Percentiles rank a stretch among this genome's conserved stretches.
Conservation (phyloP, 208 protist species). For the Trypanosoma scelopori region DNA sequence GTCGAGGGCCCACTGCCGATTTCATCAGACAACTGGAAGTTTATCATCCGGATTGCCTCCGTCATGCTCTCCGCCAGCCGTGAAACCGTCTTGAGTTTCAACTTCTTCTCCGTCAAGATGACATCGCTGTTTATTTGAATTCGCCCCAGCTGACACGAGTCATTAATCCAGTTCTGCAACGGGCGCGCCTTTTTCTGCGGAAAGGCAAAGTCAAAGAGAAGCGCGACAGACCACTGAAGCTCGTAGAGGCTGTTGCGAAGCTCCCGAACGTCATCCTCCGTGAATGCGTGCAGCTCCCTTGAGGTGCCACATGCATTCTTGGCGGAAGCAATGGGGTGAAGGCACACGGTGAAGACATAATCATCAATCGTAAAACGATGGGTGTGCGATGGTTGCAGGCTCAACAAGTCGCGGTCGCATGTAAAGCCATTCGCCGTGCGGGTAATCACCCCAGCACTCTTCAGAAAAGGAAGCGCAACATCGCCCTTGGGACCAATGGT, state of each 20-base stretch:
- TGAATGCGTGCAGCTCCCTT: conserved; percentile 14
- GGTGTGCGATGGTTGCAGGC: conserved; percentile 32
- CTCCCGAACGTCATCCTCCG: conserved; percentile 32
- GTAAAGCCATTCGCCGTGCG: conserved; percentile 31
- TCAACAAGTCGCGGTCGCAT: conserved; percentile 30
- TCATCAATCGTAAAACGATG: conserved; percentile 48
- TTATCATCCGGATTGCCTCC: conserved; percentile 45
- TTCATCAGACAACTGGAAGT: conserved; percentile 32
- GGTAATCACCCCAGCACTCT: conserved; percentile 28
- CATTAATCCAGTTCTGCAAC: neutral
- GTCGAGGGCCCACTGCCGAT: conserved; percentile 18
- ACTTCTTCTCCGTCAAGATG: conserved; percentile 26
- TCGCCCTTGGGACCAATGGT: conserved; percentile 42
- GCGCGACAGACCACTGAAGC: conserved; percentile 65
- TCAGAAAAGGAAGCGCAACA: conserved; percentile 50
- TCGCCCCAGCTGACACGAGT: neutral
- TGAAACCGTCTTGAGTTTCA: conserved; percentile 25
- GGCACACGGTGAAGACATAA: conserved; percentile 44
- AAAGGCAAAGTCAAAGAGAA: conserved; percentile 67
- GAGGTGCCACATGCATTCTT: neutral
- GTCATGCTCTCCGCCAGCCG: conserved; percentile 39
- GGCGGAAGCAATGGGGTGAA: conserved; percentile 21
- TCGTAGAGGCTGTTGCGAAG: conserved; percentile 54
- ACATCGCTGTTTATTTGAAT: conserved; percentile 26
- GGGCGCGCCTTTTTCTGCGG: conserved; percentile 15